A percentile compares a stretch with the other conserved stretches of the same genome.
These are phyloP conservation scores for Glycine latifolia DNA, from an alignment of 306 rosid species.

Conservation along the genomic window DNA sequence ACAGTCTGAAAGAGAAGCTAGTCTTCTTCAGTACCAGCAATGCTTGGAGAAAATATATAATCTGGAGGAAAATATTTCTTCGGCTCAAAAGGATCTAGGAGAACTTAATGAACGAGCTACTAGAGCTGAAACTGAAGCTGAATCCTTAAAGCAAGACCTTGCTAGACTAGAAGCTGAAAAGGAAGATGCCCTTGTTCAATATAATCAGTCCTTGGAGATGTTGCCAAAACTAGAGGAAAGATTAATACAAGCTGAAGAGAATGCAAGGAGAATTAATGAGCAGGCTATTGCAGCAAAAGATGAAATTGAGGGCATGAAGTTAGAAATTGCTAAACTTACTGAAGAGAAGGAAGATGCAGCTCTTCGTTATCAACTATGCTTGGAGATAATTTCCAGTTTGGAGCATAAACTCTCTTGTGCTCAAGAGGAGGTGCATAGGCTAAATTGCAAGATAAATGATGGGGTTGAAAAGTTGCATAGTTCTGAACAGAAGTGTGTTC, in stretches of 20 bases:
- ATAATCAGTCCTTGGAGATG: conserved; percentile 59
- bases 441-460: conserved; percentile 64
- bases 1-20: conserved; percentile 74
- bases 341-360: conserved; percentile 87
- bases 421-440: conserved; percentile 68
- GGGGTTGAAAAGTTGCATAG: conserved; percentile 67
- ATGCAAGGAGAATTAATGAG: conserved; percentile 58
- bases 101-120: conserved; percentile 70
- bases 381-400: conserved; percentile 71
- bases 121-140: conserved; percentile 74
- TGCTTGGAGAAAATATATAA: conserved; percentile 66
- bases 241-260: conserved; percentile 68
- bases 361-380: conserved; percentile 72
- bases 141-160: conserved; percentile 69
- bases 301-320: conserved; percentile 67
- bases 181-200: conserved; percentile 68
- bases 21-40: conserved; percentile 77
- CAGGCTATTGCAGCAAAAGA: conserved; percentile 65
- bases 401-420: conserved; percentile 70
- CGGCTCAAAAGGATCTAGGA: conserved; percentile 67
- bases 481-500: conserved; percentile 71
- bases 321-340: conserved; percentile 61
- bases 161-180: conserved; percentile 67
- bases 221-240: conserved; percentile 64
- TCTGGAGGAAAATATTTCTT: conserved; percentile 65